Conservation (phyloP, 2,329 filamentous ascomycete genomes). For the Xenoacremonium recifei region DNA sequence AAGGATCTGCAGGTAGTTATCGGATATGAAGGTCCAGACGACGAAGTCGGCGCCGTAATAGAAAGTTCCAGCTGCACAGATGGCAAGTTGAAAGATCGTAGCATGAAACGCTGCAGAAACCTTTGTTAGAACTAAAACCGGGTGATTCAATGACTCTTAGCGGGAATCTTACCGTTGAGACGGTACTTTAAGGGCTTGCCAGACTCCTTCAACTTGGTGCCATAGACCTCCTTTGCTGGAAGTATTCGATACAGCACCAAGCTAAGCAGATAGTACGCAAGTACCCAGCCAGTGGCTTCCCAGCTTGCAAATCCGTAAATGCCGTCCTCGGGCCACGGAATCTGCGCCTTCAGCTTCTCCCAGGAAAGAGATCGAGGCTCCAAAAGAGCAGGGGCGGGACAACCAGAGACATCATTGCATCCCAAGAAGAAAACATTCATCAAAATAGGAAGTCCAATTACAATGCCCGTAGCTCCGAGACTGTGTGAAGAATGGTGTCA, state of each 20-base stretch:
- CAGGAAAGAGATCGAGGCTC: slow-evolving; percentile 65
- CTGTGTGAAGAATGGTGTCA: slow-evolving; percentile 38
- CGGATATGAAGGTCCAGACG: slow-evolving; percentile 85
- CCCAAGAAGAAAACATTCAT: slow-evolving; percentile 74
- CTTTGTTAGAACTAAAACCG: not conserved
- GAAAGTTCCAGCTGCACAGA: slow-evolving; percentile 69
- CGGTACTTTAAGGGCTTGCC: slow-evolving; percentile 75
- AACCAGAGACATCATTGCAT: slow-evolving; percentile 87
- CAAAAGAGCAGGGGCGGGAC: slow-evolving; percentile 75
- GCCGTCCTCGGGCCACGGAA: slow-evolving; percentile 72
- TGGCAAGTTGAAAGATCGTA: slow-evolving; percentile 65
- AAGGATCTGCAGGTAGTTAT: slow-evolving; percentile 82
- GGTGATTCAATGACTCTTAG: rapidly evolving
- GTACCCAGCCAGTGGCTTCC: slow-evolving; percentile 62
- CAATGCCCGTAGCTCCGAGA: slow-evolving; percentile 69
- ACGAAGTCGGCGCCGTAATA: slow-evolving; percentile 74
- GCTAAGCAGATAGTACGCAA: slow-evolving; percentile 75
- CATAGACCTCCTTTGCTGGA: slow-evolving; percentile 67
- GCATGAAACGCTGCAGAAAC: slow-evolving; percentile 64
- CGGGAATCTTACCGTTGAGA: slow-evolving; percentile 58
- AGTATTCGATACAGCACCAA: slow-evolving; percentile 70
- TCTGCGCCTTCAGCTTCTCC: slow-evolving; percentile 67
- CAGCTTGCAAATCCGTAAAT: slow-evolving; percentile 65
- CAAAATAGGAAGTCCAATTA: slow-evolving; percentile 72
- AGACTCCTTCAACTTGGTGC: slow-evolving; percentile 60